These are phyloP conservation scores for Neurospora sp. DNA, from an alignment of 495 filamentous ascomycete genomes.

Conservation along the genomic window DNA sequence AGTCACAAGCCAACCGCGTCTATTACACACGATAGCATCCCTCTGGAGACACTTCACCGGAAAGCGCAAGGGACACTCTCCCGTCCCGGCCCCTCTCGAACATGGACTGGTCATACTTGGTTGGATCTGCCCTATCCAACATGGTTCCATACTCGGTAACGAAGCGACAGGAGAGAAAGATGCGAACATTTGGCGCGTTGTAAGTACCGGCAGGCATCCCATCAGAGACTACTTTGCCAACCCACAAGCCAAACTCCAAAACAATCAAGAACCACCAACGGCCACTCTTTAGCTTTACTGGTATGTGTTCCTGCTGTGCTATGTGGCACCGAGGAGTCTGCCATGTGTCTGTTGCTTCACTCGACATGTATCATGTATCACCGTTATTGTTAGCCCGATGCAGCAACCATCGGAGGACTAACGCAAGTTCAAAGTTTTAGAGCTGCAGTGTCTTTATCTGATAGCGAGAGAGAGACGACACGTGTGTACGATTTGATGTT, in stretches of 20 bases:
- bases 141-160: background rate
- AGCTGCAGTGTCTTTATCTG: too few relatives aligned
- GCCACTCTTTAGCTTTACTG: background rate
- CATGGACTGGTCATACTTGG: background rate
- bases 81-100: background rate
- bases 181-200: background rate
- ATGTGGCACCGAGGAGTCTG: background rate
- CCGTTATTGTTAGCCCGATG: background rate
- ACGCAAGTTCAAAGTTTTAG: background rate
- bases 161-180: background rate
- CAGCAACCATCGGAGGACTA: background rate
- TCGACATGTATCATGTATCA: background rate
- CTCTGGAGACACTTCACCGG: background rate
- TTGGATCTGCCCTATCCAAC: background rate
- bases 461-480: background rate
- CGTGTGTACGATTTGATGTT: background rate
- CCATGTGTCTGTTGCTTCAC: background rate
- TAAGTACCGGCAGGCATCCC: background rate
- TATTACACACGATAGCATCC: background rate
- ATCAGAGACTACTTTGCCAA: background rate
- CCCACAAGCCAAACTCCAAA: background rate
- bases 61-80: background rate
- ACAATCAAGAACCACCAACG: background rate
- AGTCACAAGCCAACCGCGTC: background rate
- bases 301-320: background rate